Evolutionary conservation across 495 filamentous ascomycete species (phyloP), one percentile per base, ranked within the genome.

Genomic region (Hapsidospora chrysogenum): DNA sequence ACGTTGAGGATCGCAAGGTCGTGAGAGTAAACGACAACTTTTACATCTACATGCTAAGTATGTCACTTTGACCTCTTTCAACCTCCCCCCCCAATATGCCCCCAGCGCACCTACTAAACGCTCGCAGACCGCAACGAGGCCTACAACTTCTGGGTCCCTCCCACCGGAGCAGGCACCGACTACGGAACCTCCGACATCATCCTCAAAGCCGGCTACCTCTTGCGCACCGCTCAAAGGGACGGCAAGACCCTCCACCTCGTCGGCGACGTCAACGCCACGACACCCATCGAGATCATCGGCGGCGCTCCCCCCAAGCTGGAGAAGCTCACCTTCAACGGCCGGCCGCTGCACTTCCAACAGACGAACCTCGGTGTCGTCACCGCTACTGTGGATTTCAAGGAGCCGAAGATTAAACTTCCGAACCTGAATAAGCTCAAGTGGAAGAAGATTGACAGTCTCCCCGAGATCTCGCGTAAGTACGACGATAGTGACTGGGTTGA

Each of bases 191-290:
- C 31, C 9, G 7, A 18, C 18, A 21, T 33, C 8, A 33, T 33
- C 1, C n/a, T 33, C 9, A 33, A 33, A 18, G 31, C 18, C 13
- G 31, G 17, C 8, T 80, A 78, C 43, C 68, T 83, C 4, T 66
- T 83, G 28, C 68, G 77, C 10, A 74, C 55, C 13, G 76, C 72
- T 0, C 54, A 15, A 49, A 22, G 48, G 65, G n/a, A 41, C 52
- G 14, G 61, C 53, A 3, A 43, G 10, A 56, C 58, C 5, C 54
- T 82, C 0, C 49, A 64, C n/a, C 38, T 85, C 5, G 65, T 63
- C 16, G 79, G 76, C 4, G 79, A 85, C 40, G 62, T 75, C 46
- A 74, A 80, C 44, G 58, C 61, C 19, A 70, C 76, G 2, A 76
- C 75, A 3, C 50, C 61, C 0, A 54, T 85, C 9, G 72, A 80